phyloP scores from a whole-genome alignment of 2,329 filamentous ascomycete species.

The Verticillium isaacii region DNA sequence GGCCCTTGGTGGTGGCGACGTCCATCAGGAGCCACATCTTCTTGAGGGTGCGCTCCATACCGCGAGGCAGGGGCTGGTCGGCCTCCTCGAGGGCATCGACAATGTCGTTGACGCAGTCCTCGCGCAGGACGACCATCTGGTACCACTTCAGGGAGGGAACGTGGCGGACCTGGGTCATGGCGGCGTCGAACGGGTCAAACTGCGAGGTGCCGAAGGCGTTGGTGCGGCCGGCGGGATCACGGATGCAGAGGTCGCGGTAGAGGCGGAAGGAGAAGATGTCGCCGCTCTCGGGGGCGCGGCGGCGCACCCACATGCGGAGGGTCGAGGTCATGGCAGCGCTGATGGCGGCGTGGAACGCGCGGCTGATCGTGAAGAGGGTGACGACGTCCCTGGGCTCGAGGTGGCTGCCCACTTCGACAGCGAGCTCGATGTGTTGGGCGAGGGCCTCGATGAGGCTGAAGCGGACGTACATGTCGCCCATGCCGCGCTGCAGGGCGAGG shows the following conservation, averaged over 20 bases:
- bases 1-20: slow-evolving; percentile 49
- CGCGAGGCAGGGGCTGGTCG: slow-evolving; percentile 51
- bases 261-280: slow-evolving; percentile 56
- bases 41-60: slow-evolving; percentile 43
- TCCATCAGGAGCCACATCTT: slow-evolving; percentile 75
- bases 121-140: slow-evolving; percentile 57
- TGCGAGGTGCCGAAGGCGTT: slow-evolving; percentile 21
- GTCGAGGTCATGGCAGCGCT: slow-evolving; percentile 55
- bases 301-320: slow-evolving; percentile 48
- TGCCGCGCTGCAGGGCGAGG: not conserved
- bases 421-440: slow-evolving; percentile 43
- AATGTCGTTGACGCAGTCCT: slow-evolving; percentile 56
- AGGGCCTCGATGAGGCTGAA: slow-evolving; percentile 40
- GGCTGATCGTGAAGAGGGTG: slow-evolving; percentile 60
- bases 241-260: slow-evolving; percentile 53
- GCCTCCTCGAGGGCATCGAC: slow-evolving; percentile 53
- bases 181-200: slow-evolving; percentile 4
- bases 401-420: slow-evolving; percentile 48
- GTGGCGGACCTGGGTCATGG: slow-evolving; percentile 30
- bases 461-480: slow-evolving; percentile 7
- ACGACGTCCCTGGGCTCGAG: slow-evolving; percentile 54
- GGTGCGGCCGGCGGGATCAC: slow-evolving; percentile 50
- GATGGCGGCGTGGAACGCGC: slow-evolving; percentile 55
- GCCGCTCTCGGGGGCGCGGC: slow-evolving; percentile 50
- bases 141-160: slow-evolving; percentile 65